Percentiles rank a stretch among this genome's conserved stretches.
Evolutionary conservation across 495 filamentous ascomycete genomes (phyloP).

Genomic region (Barbatosphaeria neglecta): DNA sequence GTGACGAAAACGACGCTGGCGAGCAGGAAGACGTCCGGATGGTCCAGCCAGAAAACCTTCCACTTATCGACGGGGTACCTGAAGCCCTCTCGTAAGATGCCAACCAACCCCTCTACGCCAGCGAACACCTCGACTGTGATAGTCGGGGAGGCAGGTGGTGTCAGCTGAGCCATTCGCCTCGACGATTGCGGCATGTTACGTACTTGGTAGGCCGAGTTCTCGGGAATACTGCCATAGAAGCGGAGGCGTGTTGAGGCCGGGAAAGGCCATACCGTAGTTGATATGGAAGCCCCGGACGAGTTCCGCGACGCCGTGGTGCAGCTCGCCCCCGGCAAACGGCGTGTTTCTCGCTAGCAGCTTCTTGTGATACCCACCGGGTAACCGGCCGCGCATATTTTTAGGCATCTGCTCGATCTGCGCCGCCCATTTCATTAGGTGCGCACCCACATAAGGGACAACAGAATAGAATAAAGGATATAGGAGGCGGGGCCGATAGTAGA

Average conservation of each 20-base stretch:
- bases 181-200: constrained; percentile 6
- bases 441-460: constrained; percentile 5
- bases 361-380: constrained; percentile 47
- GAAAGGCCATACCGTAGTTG: constrained; percentile 60
- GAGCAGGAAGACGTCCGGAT: constrained; percentile 67
- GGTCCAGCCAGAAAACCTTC: constrained; percentile 20
- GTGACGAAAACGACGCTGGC: constrained; percentile 62
- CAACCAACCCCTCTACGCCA: constrained; percentile 45
- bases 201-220: constrained; percentile 69
- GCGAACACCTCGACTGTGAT: constrained; percentile 48
- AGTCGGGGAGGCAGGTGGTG: constrained; percentile 31
- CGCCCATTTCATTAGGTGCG: no score
- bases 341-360: constrained; percentile 43
- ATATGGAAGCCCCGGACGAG: constrained; percentile 49
- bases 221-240: constrained; percentile 59
- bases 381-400: constrained; percentile 48
- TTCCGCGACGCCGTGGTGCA: constrained; percentile 53
- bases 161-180: constrained; percentile 5
- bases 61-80: constrained; percentile 32
- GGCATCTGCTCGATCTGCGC: constrained; percentile 42
- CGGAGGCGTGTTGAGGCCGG: constrained; percentile 55
- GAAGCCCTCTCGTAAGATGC: constrained; percentile 45
- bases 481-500: no score
- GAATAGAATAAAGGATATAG: not conserved
- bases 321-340: constrained; percentile 32